These are phyloP conservation scores for Mycena olivaceomarginata DNA, from an alignment of 768 basidiomycete genomes.

Conservation along the genomic window DNA sequence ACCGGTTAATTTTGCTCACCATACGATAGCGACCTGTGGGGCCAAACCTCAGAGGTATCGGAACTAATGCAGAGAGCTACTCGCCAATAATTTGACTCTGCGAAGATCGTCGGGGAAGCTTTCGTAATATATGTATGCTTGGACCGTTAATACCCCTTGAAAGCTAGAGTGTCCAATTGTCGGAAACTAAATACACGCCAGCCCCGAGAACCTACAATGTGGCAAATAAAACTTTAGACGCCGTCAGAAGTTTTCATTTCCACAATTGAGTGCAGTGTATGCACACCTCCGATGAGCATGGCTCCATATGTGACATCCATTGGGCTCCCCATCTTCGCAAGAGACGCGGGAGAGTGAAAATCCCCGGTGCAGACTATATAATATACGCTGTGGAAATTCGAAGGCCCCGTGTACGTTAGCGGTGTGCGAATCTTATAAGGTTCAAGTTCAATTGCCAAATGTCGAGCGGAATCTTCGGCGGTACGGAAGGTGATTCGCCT, in stretches of 20 bases:
- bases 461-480: too few species aligned
- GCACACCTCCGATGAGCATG: constrained; percentile 17
- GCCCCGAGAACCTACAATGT: background rate
- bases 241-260: background rate
- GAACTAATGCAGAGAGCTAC: too few species aligned
- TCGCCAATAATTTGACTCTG: background rate
- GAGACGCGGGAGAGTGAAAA: background rate
- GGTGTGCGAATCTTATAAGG: too few species aligned
- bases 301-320: constrained; percentile 25
- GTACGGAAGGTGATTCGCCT: too few species aligned
- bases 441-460: too few species aligned
- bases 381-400: constrained; percentile 11
- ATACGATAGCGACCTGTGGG: too few species aligned
- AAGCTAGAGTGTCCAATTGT: too few species aligned
- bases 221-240: background rate
- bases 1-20: too few species aligned
- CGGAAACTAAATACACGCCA: too few species aligned
- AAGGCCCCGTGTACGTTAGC: background rate
- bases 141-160: too few species aligned
- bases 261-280: background rate
- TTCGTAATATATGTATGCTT: background rate
- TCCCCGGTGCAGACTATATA: background rate
- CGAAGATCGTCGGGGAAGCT: constrained; percentile 27
- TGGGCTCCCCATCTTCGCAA: background rate
- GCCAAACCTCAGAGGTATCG: too few species aligned